phyloP scores from a whole-genome alignment of 345 rosid species.

The Combretum micranthum region DNA sequence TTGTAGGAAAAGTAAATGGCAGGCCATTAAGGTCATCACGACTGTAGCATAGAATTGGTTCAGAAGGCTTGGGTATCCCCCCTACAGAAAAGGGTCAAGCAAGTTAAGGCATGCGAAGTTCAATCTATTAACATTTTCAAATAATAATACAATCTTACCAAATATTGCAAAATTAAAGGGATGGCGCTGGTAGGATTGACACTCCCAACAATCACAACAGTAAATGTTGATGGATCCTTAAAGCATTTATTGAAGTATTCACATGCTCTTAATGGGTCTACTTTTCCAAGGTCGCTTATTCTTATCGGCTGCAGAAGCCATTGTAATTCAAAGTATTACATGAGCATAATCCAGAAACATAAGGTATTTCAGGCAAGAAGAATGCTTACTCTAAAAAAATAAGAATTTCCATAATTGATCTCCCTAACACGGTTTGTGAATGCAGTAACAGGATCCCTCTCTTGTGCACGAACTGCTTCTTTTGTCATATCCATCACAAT shows the following conservation, averaged over 20 bases:
- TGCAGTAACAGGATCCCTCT: slow-evolving; percentile 86
- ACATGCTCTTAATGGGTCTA: slow-evolving; percentile 82
- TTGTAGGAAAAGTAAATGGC: slow-evolving; percentile 73
- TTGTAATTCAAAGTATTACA: not conserved
- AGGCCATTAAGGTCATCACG: slow-evolving; percentile 75
- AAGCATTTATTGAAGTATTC: slow-evolving; percentile 82
- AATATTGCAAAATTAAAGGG: slow-evolving; percentile 76
- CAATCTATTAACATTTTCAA: slow-evolving; percentile 3
- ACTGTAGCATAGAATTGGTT: slow-evolving; percentile 48
- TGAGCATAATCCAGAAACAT: not conserved
- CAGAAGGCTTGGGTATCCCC: slow-evolving; percentile 80
- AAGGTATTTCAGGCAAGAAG: not conserved
- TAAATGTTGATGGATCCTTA: slow-evolving; percentile 87
- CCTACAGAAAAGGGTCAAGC: slow-evolving; percentile 27
- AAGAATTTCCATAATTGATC: slow-evolving; percentile 86
- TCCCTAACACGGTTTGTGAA: slow-evolving; percentile 78
- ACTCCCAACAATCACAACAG: slow-evolving; percentile 87
- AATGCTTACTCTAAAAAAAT: slow-evolving; percentile 68
- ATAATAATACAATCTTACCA: slow-evolving; percentile 45
- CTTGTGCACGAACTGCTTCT: slow-evolving; percentile 84
- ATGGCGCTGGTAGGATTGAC: slow-evolving; percentile 55
- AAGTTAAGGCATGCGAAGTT: slow-evolving; percentile 2
- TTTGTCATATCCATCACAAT: slow-evolving; percentile 91
- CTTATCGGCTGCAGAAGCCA: slow-evolving; percentile 61
- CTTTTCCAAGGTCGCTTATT: slow-evolving; percentile 59